These are phyloP conservation scores for Patellaria atrata DNA, from an alignment of 495 filamentous ascomycete genomes.

Conservation along the genomic window DNA sequence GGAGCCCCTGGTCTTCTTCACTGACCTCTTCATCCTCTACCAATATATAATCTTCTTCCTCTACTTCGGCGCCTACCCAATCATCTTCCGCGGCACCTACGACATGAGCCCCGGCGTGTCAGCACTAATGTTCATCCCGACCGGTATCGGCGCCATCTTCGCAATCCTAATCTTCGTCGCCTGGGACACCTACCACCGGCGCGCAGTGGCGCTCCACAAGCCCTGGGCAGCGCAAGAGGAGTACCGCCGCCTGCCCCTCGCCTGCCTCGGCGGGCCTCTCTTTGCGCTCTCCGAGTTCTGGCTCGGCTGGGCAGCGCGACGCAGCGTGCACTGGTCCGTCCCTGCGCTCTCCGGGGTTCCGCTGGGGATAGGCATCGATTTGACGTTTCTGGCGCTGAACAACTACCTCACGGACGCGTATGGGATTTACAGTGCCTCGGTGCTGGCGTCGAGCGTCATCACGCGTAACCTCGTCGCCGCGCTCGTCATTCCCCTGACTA, in stretches of 20 bases:
- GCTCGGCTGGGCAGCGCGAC: conserved; percentile 51
- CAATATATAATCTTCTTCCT: conserved; percentile 1
- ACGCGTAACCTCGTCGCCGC: conserved; percentile 48
- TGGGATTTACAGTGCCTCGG: conserved; percentile 54
- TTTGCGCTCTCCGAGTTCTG: conserved; percentile 54
- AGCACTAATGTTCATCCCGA: conserved; percentile 27
- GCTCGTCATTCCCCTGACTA: conserved; percentile 37
- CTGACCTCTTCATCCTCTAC: not conserved
- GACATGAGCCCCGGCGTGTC: conserved; percentile 24
- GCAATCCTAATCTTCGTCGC: conserved; percentile 35
- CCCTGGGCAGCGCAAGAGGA: conserved; percentile 39
- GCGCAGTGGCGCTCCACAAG: conserved; percentile 26
- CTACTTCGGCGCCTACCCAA: conserved; percentile 1
- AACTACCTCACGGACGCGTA: conserved; percentile 73
- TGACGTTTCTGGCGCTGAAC: conserved; percentile 55
- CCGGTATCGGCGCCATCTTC: conserved; percentile 29
- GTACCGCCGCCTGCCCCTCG: conserved; percentile 48
- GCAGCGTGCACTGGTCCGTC: conserved; percentile 44
- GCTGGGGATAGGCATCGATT: conserved; percentile 56
- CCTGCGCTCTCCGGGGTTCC: conserved; percentile 49
- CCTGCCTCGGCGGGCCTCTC: conserved; percentile 49
- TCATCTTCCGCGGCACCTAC: not conserved
- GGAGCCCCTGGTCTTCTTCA: not conserved
- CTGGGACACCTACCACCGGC: conserved; percentile 40
- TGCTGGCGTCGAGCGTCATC: conserved; percentile 49